A percentile compares a stretch with the other conserved stretches of the same genome.
Conservation (phyloP, 441 rosid species). For the Euphorbia celastroides region DNA sequence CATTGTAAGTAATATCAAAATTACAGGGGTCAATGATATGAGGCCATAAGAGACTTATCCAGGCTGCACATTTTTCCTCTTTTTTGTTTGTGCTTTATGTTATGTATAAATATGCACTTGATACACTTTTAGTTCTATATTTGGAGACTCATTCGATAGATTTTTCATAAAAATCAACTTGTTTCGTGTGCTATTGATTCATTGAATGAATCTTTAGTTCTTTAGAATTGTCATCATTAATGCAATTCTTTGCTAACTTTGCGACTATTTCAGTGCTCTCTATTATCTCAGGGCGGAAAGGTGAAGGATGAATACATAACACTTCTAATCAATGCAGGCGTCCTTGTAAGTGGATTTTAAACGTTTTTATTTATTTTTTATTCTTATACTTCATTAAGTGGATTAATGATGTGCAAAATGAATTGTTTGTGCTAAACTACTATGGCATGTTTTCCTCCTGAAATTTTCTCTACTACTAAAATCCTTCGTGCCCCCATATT, state of each 20-base stretch:
- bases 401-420: not conserved
- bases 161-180: not conserved
- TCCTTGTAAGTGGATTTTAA: conserved; percentile 58
- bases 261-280: conserved; percentile 45
- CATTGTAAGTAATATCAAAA: not conserved
- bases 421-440: not conserved
- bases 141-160: not conserved
- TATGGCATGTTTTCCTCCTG: not conserved
- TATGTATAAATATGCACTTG: not conserved
- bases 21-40: conserved; percentile 1
- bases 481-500: not conserved
- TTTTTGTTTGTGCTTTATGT: not conserved
- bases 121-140: not conserved
- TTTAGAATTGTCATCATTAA: not conserved
- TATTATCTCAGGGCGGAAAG: conserved; percentile 69
- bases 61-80: not conserved
- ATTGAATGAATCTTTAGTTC: not conserved
- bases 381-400: conserved; percentile 2
- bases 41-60: not conserved
- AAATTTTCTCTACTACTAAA: not conserved
- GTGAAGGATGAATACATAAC: conserved; percentile 75
- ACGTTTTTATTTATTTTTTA: conserved; percentile 8
- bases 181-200: conserved; percentile 7
- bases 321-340: conserved; percentile 72
- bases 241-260: not conserved